Evolutionary conservation across 2,329 filamentous ascomycete species (phyloP).

Genomic region (Ampelomyces quisqualis): DNA sequence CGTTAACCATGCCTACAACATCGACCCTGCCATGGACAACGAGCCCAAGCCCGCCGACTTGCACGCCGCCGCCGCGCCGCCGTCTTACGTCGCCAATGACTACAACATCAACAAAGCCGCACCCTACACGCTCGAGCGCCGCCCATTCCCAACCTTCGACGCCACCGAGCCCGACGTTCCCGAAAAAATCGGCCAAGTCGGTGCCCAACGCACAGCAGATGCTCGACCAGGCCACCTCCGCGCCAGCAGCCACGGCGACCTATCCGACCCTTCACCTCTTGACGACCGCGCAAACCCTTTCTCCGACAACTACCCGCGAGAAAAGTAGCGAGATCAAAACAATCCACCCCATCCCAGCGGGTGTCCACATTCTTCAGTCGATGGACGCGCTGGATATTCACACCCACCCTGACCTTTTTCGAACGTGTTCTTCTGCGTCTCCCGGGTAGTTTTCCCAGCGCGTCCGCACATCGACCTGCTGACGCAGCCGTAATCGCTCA

Average conservation of each 20-base stretch:
- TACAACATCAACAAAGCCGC: constrained; percentile 49
- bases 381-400: too few relatives aligned
- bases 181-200: constrained; percentile 49
- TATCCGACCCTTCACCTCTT: constrained; percentile 47
- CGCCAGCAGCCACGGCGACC: constrained; percentile 49
- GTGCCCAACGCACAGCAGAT: constrained; percentile 44
- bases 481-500: constrained; percentile 47
- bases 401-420: constrained; percentile 51
- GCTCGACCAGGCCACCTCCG: constrained; percentile 48
- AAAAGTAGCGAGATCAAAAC: constrained; percentile 11
- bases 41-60: constrained; percentile 19
- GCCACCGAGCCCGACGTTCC: constrained; percentile 31
- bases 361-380: constrained; percentile 24
- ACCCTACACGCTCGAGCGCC: constrained; percentile 49
- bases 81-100: constrained; percentile 45
- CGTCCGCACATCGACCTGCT: constrained; percentile 32
- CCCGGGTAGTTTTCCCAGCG: constrained; percentile 19
- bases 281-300: constrained; percentile 41
- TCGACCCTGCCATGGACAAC: constrained; percentile 31
- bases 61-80: constrained; percentile 42
- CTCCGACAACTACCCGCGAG: constrained; percentile 27
- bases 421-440: constrained; percentile 46
- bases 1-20: constrained; percentile 45
- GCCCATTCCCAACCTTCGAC: constrained; percentile 47
- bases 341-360: background rate